Evolutionary conservation across 78 protist genomes (phyloP).

Genomic region (slime mould (Dictyostelium discoideum)): dicty_2.7 NC_007090.3:3822501-3823000

Average conservation of each 20-base stretch:
- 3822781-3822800: not conserved
- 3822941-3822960: not conserved
- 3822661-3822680: too few species aligned
- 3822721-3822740: not conserved
- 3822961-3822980: not conserved
- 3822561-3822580: not conserved
- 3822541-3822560: constrained; percentile 1
- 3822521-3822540: constrained; percentile 32
- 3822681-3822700: not conserved
- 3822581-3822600: constrained; percentile 45
- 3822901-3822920: not conserved
- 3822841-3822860: not conserved
- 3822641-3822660: not conserved
- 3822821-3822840: constrained; percentile 28
- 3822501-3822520: constrained; percentile 50
- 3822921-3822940: constrained; percentile 25
- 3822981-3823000: constrained; percentile 12
- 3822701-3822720: not conserved
- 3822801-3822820: constrained; percentile 30
- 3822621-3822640: not conserved
- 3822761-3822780: not conserved
- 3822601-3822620: not conserved
- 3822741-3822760: not conserved
- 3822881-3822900: not conserved
- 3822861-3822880: not conserved